Evolutionary conservation across 495 filamentous ascomycete genomes (phyloP), one percentile per base, ranked within the genome.

Genomic region (Bathelium albidoporum): DNA sequence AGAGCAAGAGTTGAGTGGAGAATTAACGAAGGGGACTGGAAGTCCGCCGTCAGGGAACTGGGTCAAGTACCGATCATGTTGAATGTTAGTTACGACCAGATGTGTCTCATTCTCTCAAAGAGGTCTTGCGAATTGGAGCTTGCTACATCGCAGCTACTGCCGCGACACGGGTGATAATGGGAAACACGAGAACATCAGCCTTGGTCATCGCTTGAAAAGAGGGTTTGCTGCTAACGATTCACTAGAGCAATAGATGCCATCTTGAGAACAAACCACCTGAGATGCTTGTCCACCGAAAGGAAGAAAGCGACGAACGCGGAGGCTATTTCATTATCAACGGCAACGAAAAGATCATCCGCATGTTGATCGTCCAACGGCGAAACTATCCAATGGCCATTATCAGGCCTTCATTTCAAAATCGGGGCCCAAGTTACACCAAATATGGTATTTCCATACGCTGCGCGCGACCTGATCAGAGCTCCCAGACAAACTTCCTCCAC

Each of bases 271-370:
- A 90, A 63, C 83, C 89, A 0, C 94, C 94, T 4, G 83, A 88
- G 11, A 80, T 88, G 69, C 82, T 98, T 18, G 90, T 97, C 24
- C 77, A 85, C 53, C 82, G 84, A 59, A 96, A 97, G 73, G 92
- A 97, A 73, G 92, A 97, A 71, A 86, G 91, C 0, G 92, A 97
- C 73, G 92, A 97, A 73, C 73, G 95, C 10, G 92, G 92, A 39
- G 92, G 92, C 45, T 97, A 96, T 74, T 97, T 95, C 72, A 83
- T 98, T 68, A 85, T 98, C 67, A 97, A 96, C 66, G 94, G 94
- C 61, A 96, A 89, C 59, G 94, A 98, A 73, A 97, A 96, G 78
- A 78, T 98, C 52, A 90, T 98, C 69, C 90, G 94, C 65, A 83
- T 98, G 79, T 82, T 98, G 64, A 84, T 96, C 44, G 83, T 97